phyloP scores from a whole-genome alignment of 2,329 filamentous ascomycete species.

The Botryotinia convoluta region DNA sequence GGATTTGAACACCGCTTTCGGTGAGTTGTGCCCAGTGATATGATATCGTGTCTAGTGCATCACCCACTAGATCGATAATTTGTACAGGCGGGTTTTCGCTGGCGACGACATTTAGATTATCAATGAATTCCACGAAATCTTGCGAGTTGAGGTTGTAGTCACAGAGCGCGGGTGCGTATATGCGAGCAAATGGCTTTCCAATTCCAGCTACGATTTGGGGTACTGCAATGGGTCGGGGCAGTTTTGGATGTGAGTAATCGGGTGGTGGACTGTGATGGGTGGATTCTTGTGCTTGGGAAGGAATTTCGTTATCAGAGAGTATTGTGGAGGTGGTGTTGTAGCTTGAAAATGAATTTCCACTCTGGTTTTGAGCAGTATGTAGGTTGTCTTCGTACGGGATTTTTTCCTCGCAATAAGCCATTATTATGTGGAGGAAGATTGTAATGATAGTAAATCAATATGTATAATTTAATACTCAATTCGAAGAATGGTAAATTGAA shows the following conservation, averaged over 20 bases:
- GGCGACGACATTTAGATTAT: constrained; percentile 41
- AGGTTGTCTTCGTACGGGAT: not conserved
- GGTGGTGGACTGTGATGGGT: not conserved
- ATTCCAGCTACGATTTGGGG: not conserved
- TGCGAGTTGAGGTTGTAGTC: not conserved
- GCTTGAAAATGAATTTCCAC: not conserved
- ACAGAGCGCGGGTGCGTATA: not conserved
- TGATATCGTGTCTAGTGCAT: constrained; percentile 36
- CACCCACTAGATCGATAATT: constrained; percentile 31
- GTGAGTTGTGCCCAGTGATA: constrained; percentile 31
- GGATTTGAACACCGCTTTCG: constrained; percentile 27
- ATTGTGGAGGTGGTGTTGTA: not conserved
- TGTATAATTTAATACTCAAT: not conserved
- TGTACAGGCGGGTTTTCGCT: constrained; percentile 37
- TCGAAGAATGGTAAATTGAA: not conserved
- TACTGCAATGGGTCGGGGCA: not conserved
- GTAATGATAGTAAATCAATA: not conserved
- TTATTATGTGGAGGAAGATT: not conserved
- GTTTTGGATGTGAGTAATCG: not conserved
- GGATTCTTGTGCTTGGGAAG: not conserved
- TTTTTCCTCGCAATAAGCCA: not conserved
- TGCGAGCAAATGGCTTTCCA: not conserved
- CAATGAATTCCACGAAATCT: constrained; percentile 36
- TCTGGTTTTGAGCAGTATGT: not conserved
- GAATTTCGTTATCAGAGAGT: not conserved